Conservation (phyloP, 1,139 yeast genomes). For the Taphrina wiesneri region DNA sequence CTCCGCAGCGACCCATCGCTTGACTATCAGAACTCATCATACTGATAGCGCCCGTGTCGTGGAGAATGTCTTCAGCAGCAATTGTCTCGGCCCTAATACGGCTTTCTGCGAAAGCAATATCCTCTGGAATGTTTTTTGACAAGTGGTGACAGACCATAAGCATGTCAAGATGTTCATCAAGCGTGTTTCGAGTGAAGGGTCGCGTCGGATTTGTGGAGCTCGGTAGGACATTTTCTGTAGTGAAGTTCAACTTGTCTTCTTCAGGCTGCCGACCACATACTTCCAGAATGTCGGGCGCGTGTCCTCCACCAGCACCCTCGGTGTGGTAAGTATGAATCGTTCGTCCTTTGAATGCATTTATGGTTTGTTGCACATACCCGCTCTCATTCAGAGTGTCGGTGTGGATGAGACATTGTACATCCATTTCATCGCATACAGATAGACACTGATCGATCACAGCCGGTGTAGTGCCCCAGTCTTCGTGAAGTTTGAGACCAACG, state of each 20-base stretch:
- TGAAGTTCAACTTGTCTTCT: conserved; percentile 13
- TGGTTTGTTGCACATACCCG: conserved; percentile 35
- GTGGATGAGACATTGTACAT: conserved; percentile 37
- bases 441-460: conserved; percentile 36
- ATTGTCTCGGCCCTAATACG: conserved; percentile 38
- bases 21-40: conserved; percentile 38
- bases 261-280: conserved; percentile 27
- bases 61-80: conserved; percentile 37
- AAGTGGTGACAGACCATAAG: conserved; percentile 37
- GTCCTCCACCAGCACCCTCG: conserved; percentile 38
- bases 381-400: conserved; percentile 37
- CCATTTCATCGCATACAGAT: conserved; percentile 36
- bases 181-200: conserved; percentile 36
- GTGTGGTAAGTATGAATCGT: conserved; percentile 38
- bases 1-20: conserved; percentile 38
- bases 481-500: conserved; percentile 36
- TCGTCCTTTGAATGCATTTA: conserved; percentile 36
- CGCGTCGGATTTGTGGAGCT: conserved; percentile 37
- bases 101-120: conserved; percentile 37
- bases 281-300: conserved; percentile 36
- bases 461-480: conserved; percentile 38
- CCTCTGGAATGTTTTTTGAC: conserved; percentile 36
- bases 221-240: conserved; percentile 33
- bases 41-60: conserved; percentile 37
- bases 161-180: conserved; percentile 36